Evolutionary conservation across 176 grass and related monocot species (phyloP), one percentile per base, ranked within the genome.

Genomic region (Phoenix dactylifera): DNA sequence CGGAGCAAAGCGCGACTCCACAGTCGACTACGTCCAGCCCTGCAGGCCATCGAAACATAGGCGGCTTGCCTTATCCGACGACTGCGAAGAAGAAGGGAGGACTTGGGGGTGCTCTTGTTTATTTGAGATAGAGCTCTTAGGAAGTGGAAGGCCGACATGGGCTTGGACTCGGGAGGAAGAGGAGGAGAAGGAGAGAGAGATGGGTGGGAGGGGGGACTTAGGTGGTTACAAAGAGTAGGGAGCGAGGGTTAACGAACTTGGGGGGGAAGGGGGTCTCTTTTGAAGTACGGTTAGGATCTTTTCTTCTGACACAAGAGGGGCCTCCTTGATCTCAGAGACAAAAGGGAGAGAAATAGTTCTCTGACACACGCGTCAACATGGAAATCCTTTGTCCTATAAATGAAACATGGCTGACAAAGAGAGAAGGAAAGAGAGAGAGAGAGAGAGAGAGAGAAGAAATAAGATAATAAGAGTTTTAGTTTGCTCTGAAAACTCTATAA

Each of bases 71-170:
- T 64, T 74, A 95, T 95, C 63, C 29, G 57, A 53, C 67, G 75
- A 70, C 72, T 71, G 25, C 91, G 79, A 50, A 76, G 28, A 26
- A 64, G 49, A 1, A 24, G 77, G 3, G 63, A 55, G 14, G 50
- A 57, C 39, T 51, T 64, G 6, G 80, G 77, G 0, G 64, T 61
- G 7, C 72, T 20, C 58, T 54, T 56, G 60, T 60, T 72, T 57
- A 90, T 81, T 19, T 77, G 79, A 17, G 91, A 72, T 4, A 95
- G 74, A 59, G 86, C 86, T 59, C 69, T 74, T 14, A 95, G 22
- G 83, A 95, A 95, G 77, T 79, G 80, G 63, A 89, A 78, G 7
- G 83, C 83, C 72, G 83, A 66, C 86, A 89, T 86, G 74, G 67
- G 78, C 80, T 79, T 86, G 2, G 77, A 26, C 51, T 58, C 22